Evolutionary conservation across 129 eudicot species (phyloP).

Genomic region (Lactuca sativa): DNA sequence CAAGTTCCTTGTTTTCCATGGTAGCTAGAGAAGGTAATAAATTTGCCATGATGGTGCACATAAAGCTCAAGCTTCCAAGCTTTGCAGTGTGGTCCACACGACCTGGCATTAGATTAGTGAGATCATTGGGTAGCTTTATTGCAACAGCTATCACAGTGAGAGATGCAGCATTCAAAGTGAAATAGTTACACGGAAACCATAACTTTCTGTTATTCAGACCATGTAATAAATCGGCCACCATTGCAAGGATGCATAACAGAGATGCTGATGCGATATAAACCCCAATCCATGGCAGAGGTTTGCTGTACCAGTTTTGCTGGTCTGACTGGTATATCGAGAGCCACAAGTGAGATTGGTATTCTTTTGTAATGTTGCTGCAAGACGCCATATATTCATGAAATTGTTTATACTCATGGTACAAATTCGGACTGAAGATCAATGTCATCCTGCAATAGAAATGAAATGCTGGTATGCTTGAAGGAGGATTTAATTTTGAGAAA

Average conservation of each 20-base stretch:
- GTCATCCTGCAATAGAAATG: too few species aligned
- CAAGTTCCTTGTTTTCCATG: constrained; percentile 24
- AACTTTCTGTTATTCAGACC: background rate
- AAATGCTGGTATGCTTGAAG: too few species aligned
- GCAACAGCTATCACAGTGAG: constrained; percentile 22
- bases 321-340: background rate
- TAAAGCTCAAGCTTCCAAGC: constrained; percentile 24
- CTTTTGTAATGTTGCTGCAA: background rate
- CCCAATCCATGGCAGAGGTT: constrained; percentile 16
- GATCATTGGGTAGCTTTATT: constrained; percentile 28
- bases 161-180: too few species aligned
- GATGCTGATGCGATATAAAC: constrained; percentile 10
- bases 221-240: constrained; percentile 14
- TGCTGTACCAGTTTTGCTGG: background rate
- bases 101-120: constrained; percentile 26
- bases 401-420: background rate
- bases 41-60: constrained; percentile 33
- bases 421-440: background rate
- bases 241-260: constrained; percentile 3
- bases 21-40: constrained; percentile 34
- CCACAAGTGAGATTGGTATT: background rate
- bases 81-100: constrained; percentile 23
- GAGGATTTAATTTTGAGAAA: too few species aligned
- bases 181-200: too few species aligned
- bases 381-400: background rate